Base-by-base conservation (phyloP, 2,329 filamentous ascomycete genomes). In the Xylogone sp. region DNA sequence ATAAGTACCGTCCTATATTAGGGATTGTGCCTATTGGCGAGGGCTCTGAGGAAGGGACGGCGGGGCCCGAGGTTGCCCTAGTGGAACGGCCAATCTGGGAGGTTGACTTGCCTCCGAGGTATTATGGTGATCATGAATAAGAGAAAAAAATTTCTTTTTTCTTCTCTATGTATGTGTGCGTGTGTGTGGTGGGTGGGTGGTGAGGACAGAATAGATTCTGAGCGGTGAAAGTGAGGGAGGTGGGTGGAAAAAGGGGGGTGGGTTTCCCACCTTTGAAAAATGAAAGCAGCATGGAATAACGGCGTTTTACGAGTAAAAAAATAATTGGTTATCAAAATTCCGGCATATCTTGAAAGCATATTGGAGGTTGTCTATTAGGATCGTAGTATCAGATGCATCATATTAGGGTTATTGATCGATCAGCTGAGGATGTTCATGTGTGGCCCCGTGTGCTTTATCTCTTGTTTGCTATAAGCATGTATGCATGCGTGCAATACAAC, bases 1-100 rank as follows among this genome's bases (percentile, higher is more conserved):
- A 88, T 76, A 95, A 96, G 70, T 99, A 97, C 71, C 81, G 92
- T 53, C 89, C 92, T n/a, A 91, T 99, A 60, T 75, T 99, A 55
- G 94, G 92, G 49, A 71, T 84, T 34, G 77, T 82, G 31, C 73
- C 75, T 43, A 69, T 78, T 56, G 59, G 50, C 50, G 58, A 43
- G 56, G 61, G 19, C 55, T 45, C 52, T 6, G 55, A 57, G 29
- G 63, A 62, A 49, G 60, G 58, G 19, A 68, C 71, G 21, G 66
- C 67, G 13, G 62, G 59, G 54, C 71, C 88, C 3, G 94, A 99
- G 70, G 88, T 97, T 45, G 92, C 90, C 2, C 75, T 97, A 48
- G 84, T 97, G 13, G 93, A 97, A 75, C 77, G 92, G 62, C 92
- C 93, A 19, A 77, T 84, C 60, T 94, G 88, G 83, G 89, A 95